Evolutionary conservation across 23 red algal species (phyloP).

Genomic region (Chondrus crispus): DNA sequence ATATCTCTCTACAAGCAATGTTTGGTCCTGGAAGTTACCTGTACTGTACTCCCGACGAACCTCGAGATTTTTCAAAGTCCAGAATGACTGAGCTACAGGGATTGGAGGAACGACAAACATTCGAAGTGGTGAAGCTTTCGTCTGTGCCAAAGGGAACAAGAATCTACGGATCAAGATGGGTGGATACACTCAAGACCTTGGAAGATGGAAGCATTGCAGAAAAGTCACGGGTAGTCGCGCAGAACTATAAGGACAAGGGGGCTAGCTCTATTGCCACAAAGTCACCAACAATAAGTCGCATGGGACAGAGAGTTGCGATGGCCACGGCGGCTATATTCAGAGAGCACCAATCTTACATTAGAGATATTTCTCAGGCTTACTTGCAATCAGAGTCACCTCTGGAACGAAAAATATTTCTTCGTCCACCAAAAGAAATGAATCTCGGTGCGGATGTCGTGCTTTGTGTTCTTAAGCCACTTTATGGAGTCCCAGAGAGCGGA

Average conservation of each 20-base stretch:
- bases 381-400: not conserved
- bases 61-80: not conserved
- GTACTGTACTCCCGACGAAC: not conserved
- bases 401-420: not conserved
- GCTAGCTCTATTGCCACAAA: not conserved
- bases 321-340: not conserved
- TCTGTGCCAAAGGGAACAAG: not conserved
- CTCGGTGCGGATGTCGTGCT: not conserved
- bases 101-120: not conserved
- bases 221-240: not conserved
- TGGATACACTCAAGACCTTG: not conserved
- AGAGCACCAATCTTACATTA: not conserved
- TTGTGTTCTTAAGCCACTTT: conserved; percentile 23
- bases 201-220: not conserved
- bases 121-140: not conserved
- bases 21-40: too few relatives aligned
- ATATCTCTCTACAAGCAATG: too few relatives aligned
- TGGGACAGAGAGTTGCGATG: not conserved
- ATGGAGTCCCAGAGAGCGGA: conserved; percentile 32
- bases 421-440: not conserved
- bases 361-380: conserved; percentile 19
- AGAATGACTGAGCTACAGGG: not conserved
- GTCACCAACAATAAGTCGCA: not conserved
- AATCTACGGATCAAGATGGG: not conserved
- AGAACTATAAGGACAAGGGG: conserved; percentile 12